Percentiles rank a stretch among this genome's conserved stretches.
Conservation (phyloP, 2,329 filamentous ascomycete species). For the Elsinoe arachidis region DNA sequence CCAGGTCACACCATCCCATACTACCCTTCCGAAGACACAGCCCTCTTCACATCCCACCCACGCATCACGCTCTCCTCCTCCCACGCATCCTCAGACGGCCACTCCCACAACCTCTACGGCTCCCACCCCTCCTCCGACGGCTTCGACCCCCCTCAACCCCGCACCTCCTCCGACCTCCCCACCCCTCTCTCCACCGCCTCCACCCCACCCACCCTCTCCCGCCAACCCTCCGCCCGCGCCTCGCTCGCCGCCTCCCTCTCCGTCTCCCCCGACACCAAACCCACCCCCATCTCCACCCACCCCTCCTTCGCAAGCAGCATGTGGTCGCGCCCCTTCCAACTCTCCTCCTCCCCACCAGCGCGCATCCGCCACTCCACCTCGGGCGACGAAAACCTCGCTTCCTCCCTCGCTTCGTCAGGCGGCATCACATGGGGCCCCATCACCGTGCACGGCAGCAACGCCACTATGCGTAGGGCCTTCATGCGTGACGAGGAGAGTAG, state of each 20-base stretch:
- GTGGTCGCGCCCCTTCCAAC: constrained; percentile 32
- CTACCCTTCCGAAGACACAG: constrained; percentile 6
- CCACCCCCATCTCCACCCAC: constrained; percentile 22
- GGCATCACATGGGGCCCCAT: constrained; percentile 41
- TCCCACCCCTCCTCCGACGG: constrained; percentile 45
- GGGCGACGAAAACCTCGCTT: constrained; percentile 32
- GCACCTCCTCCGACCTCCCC: constrained; percentile 33
- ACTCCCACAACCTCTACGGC: constrained; percentile 34
- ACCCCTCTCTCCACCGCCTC: constrained; percentile 45
- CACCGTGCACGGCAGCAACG: constrained; percentile 27
- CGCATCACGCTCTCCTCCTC: constrained; percentile 33
- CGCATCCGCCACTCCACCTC: constrained; percentile 24
- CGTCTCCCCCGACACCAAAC: constrained; percentile 33
- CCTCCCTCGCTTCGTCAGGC: constrained; percentile 31
- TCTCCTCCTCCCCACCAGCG: constrained; percentile 31
- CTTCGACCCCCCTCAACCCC: constrained; percentile 32
- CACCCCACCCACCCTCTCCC: constrained; percentile 36
- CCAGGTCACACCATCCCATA: constrained; percentile 6
- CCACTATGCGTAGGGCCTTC: constrained; percentile 19
- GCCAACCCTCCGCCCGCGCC: constrained; percentile 26
- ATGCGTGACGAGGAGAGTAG: constrained; percentile 25
- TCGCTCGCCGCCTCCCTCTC: constrained; percentile 35
- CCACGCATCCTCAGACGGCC: constrained; percentile 42
- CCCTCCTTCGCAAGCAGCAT: constrained; percentile 33
- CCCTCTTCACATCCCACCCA: not conserved